These are phyloP conservation scores for Sclerotinia trifoliorum DNA, from an alignment of 2,329 filamentous ascomycete genomes.

Conservation along the genomic window DNA sequence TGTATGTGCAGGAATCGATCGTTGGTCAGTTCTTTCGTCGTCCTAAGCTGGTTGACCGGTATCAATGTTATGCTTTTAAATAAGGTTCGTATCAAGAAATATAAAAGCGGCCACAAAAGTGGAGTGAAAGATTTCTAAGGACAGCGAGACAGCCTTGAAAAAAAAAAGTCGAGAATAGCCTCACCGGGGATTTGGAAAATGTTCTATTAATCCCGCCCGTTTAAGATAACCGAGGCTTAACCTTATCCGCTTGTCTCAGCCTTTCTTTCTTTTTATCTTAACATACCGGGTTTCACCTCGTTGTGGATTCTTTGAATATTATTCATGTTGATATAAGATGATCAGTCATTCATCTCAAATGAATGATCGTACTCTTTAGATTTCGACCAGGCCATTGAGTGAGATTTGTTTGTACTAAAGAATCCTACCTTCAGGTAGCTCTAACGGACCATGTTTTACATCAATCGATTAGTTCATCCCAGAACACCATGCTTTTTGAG, in stretches of 20 bases:
- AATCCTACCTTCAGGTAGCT: not conserved
- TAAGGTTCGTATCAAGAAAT: conserved; percentile 10
- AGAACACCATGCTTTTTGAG: too few species aligned
- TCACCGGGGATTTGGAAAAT: conserved; percentile 2
- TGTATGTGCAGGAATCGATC: not conserved
- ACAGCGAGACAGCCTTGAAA: not conserved
- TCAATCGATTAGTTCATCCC: not conserved
- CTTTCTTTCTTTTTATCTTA: not conserved
- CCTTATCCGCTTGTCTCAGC: conserved; percentile 10
- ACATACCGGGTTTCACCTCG: not conserved
- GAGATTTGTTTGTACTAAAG: not conserved
- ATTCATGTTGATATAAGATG: not conserved
- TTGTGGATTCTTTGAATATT: not conserved
- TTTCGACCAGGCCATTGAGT: not conserved
- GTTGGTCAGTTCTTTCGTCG: conserved; percentile 3
- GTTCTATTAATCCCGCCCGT: not conserved
- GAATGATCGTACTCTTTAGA: not conserved
- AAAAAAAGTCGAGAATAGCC: conserved; percentile 3
- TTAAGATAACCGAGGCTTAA: conserved; percentile 12
- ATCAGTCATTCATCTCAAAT: not conserved
- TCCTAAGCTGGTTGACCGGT: conserved; percentile 11
- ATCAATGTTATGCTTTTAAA: conserved; percentile 6
- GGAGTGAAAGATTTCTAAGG: conserved; percentile 9
- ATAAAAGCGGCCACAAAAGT: conserved; percentile 19
- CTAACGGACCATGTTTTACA: not conserved